phyloP scores from a whole-genome alignment of 1,139 yeast species.

The Torulaspora pretoriensis region DNA sequence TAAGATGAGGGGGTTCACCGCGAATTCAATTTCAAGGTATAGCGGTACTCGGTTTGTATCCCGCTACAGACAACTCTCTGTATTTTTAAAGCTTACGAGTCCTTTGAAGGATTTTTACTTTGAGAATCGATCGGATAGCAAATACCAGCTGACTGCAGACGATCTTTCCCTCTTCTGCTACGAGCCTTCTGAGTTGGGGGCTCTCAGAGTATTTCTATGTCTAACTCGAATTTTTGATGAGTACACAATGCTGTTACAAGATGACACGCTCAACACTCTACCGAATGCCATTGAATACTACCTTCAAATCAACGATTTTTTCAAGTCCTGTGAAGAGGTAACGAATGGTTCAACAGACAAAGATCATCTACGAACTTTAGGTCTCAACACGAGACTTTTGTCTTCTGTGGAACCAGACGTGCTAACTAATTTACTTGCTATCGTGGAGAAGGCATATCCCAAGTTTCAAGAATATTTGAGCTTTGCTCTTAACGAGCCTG shows the following conservation, averaged over 20 bases:
- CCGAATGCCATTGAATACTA: conserved; percentile 14
- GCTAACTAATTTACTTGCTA: conserved; percentile 6
- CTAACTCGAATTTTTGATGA: conserved; percentile 11
- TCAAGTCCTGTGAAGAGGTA: conserved; percentile 11
- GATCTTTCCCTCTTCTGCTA: conserved; percentile 12
- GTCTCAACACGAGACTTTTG: conserved; percentile 12
- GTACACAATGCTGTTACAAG: conserved; percentile 12
- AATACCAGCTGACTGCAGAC: conserved; percentile 11
- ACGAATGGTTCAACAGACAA: conserved; percentile 12
- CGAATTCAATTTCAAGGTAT: conserved; percentile 12
- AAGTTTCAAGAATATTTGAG: conserved; percentile 9
- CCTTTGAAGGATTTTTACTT: conserved; percentile 6
- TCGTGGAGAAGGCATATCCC: conserved; percentile 11
- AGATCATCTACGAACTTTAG: conserved; percentile 8
- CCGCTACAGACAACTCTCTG: conserved; percentile 12
- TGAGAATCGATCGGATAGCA: conserved; percentile 10
- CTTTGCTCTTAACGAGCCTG: conserved; percentile 13
- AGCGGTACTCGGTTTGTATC: conserved; percentile 8
- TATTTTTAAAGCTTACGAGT: conserved; percentile 9
- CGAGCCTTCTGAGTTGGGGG: conserved; percentile 11
- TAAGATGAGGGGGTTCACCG: conserved; percentile 9
- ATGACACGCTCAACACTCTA: conserved; percentile 8
- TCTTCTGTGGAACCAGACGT: conserved; percentile 7
- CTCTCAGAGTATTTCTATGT: conserved; percentile 10
- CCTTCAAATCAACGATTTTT: conserved; percentile 12